Evolutionary conservation across 805 yeast genomes (phyloP), one percentile per base, ranked within the genome.

Genomic region (Sugiyamaella mastotermitis): DNA sequence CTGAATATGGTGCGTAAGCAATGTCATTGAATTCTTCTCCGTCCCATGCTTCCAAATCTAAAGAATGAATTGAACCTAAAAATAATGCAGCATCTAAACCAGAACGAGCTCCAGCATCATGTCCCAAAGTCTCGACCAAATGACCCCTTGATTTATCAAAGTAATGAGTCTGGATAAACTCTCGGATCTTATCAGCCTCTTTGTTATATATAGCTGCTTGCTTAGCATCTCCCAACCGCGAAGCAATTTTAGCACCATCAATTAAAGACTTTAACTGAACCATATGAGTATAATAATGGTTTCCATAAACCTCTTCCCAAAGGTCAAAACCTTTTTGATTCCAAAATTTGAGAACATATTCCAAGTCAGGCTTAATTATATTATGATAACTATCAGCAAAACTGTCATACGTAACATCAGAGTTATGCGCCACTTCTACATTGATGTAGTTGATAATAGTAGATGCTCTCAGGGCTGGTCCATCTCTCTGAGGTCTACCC

Each of bases 401-500:
- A 14, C 58, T 58, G 11, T 58, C 52, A 2, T 48, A 40, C 21
- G 58, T 49, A 2, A 41, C 46, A 45, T 53, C 8, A 33, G 42
- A 16, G 15, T 59, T 53, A 39, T 57, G 57, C 18, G 58, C 52
- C 4, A 58, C 48, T 42, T 78, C 57, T 2, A 70, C 49, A 16
- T 64, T 60, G 42, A 83, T 49, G 54, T 75, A 83, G 44, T 71
- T 71, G 26, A 74, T 58, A 16, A 80, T 68, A 1, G 95, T 71
- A 40, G 80, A 69, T 8, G 78, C 70, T 50, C 97, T 70, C 41
- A 90, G 66, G 1, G 94, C 88, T 1, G 97, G 96, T 0, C 97
- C 97, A 58, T 90, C 97, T 43, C 86, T 72, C 61, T 90, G 97
- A 1, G 97, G 97, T 49, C 97, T 69, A 2, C 97, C 97, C 97